These are phyloP conservation scores for Vitis labrusca DNA, from an alignment of 164 flowering plant species.

Conservation along the genomic window DNA sequence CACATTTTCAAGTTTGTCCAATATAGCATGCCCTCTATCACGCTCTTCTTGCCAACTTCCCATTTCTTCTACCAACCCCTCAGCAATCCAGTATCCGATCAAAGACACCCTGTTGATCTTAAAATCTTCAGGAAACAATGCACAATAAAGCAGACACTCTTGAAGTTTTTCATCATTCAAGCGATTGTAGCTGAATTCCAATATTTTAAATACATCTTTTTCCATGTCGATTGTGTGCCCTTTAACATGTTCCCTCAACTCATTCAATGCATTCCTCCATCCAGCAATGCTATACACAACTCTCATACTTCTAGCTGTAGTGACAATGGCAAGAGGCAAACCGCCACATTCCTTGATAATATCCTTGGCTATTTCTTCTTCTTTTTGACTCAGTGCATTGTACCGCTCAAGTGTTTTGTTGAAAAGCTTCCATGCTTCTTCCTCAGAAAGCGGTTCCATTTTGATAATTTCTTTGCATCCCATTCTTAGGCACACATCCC, in stretches of 20 bases:
- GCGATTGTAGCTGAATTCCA: conserved; percentile 11
- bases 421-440: conserved; percentile 4
- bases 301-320: conserved; percentile 19
- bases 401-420: background rate
- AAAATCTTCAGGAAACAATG: conserved; percentile 24
- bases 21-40: conserved; percentile 18
- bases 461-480: conserved; percentile 9
- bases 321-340: conserved; percentile 25
- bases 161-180: conserved; percentile 7
- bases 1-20: conserved; percentile 8
- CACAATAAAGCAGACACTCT: conserved; percentile 20
- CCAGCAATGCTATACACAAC: background rate
- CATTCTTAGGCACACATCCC: conserved; percentile 20
- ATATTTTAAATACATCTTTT: conserved; percentile 4
- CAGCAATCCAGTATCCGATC: conserved; percentile 12
- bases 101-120: background rate
- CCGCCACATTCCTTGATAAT: conserved; percentile 18
- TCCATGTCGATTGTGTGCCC: background rate
- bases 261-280: conserved; percentile 26
- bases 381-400: too few species aligned
- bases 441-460: background rate
- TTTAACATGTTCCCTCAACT: conserved; percentile 6
- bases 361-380: conserved; percentile 1
- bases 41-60: conserved; percentile 4
- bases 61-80: conserved; percentile 18